Evolutionary conservation across 1,284 basidiomycete species (phyloP).

Genomic region (Cutaneotrichosporon dermatis): DNA sequence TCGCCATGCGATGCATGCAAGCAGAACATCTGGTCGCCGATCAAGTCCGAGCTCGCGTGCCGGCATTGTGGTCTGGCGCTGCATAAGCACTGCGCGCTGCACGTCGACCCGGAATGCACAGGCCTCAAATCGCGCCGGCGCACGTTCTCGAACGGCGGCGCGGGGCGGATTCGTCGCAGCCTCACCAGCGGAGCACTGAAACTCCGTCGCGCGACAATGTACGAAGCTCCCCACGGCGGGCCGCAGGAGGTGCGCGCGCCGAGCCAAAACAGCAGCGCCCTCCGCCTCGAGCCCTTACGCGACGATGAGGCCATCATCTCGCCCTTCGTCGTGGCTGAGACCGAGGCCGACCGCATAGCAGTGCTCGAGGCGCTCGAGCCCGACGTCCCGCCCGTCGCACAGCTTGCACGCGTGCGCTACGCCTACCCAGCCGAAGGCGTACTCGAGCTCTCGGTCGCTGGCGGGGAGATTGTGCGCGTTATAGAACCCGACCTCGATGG

Average conservation of each 20-base stretch:
- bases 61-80: slow-evolving; percentile 18
- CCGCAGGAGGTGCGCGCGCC: slow-evolving; percentile 7
- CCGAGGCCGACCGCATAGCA: slow-evolving; percentile 12
- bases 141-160: background rate
- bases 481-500: slow-evolving; percentile 23
- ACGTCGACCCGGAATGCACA: slow-evolving; percentile 21
- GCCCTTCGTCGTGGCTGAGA: slow-evolving; percentile 12
- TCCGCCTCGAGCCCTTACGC: slow-evolving; percentile 15
- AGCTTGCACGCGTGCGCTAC: slow-evolving; percentile 12
- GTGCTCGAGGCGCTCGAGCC: slow-evolving; percentile 10
- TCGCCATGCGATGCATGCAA: slow-evolving; percentile 20
- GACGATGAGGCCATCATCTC: slow-evolving; percentile 22
- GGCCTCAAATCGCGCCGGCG: slow-evolving; percentile 13
- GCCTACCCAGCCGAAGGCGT: slow-evolving; percentile 7
- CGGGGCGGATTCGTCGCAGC: slow-evolving; percentile 7
- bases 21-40: slow-evolving; percentile 16
- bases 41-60: slow-evolving; percentile 19
- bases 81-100: slow-evolving; percentile 18
- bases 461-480: slow-evolving; percentile 19
- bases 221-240: slow-evolving; percentile 16
- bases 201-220: slow-evolving; percentile 8
- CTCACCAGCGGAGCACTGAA: slow-evolving; percentile 11
- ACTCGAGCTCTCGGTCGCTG: slow-evolving; percentile 5
- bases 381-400: background rate
- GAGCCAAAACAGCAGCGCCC: background rate